Base-by-base conservation (phyloP, 1,139 yeast species). In the Kluyveromyces sp. region DNA sequence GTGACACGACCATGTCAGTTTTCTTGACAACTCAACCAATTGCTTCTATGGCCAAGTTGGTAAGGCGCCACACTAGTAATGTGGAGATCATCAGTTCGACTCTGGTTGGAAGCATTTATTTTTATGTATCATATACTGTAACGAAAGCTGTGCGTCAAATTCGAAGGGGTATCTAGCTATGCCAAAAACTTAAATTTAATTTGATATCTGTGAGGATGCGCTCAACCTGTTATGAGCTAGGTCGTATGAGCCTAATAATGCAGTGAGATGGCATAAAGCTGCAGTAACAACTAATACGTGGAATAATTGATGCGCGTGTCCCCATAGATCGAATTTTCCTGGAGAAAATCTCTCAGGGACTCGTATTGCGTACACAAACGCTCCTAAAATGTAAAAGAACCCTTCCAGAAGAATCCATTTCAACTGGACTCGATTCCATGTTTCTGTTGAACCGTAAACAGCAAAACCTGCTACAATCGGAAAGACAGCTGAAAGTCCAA, bases 251-350 rank as follows among this genome's bases (percentile, higher is more conserved):
- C 71, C 71, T n/a, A 77, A 57, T 32, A 87, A 66, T 0, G 83
- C 94, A 44, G 57, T 68, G 65, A 83, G 78, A 63, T 88, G 96
- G 49, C 83, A 80, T 46, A 67, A 69, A 0, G 95, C 94, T 3
- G 95, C 96, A 6, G 80, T 54, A 0, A 88, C 92, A 2, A 89
- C 96, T 57, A 84, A 65, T 3, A 84, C 65, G 61, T 88, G 96
- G 61, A 88, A 88, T 18, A 88, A 75, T 60, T 89, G 96, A 61
- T 88, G 96, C 3, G 95, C 83, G 52, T 85, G 84, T 1, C 95
- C 95, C 66, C 78, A 72, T 12, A 78, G 60, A 55, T 88, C 96
- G 59, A 75, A 83, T 22, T 46, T 69, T 0, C 85, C 79, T n/a
- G 94, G 92, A 2, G 66, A 61, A 43, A 70, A 68, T 41, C 85